Evolutionary conservation across 1,284 basidiomycete species (phyloP).

Genomic region (Omphalotus olearius): DNA sequence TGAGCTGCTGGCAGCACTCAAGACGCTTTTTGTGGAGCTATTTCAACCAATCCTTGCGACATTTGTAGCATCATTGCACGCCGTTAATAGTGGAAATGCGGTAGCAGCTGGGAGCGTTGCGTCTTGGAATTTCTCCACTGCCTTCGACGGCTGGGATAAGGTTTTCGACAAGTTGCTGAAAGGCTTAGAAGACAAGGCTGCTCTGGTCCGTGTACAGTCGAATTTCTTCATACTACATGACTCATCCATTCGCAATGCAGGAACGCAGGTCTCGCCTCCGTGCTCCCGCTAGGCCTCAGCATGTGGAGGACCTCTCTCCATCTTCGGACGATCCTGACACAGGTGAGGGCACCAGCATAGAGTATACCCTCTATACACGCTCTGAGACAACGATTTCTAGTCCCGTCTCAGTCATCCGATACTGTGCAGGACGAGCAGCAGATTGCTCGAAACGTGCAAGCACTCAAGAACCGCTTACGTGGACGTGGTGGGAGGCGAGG

Average conservation of each 20-base stretch:
- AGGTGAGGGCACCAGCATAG: conserved; percentile 26
- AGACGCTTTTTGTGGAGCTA: conserved; percentile 80
- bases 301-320: conserved; percentile 38
- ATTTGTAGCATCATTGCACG: conserved; percentile 78
- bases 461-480: conserved; percentile 79
- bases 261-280: conserved; percentile 65
- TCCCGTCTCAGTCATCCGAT: conserved; percentile 55
- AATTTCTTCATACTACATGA: conserved; percentile 2
- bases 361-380: conserved; percentile 2
- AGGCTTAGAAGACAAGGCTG: conserved; percentile 72
- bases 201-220: conserved; percentile 42
- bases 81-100: conserved; percentile 43
- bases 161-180: conserved; percentile 77
- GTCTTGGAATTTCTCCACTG: conserved; percentile 66
- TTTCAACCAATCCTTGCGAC: conserved; percentile 80
- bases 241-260: conserved; percentile 29
- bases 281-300: conserved; percentile 34
- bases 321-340: conserved; percentile 60
- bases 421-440: conserved; percentile 76
- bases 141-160: conserved; percentile 80
- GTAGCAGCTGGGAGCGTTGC: conserved; percentile 32
- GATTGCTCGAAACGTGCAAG: conserved; percentile 90
- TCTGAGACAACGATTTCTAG: conserved; percentile 28
- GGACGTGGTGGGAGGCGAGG: conserved; percentile 60
- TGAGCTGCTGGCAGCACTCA: conserved; percentile 77